Evolutionary conservation across 2,329 filamentous ascomycete species (phyloP).

Genomic region (Xylariomycetidae sp.): DNA sequence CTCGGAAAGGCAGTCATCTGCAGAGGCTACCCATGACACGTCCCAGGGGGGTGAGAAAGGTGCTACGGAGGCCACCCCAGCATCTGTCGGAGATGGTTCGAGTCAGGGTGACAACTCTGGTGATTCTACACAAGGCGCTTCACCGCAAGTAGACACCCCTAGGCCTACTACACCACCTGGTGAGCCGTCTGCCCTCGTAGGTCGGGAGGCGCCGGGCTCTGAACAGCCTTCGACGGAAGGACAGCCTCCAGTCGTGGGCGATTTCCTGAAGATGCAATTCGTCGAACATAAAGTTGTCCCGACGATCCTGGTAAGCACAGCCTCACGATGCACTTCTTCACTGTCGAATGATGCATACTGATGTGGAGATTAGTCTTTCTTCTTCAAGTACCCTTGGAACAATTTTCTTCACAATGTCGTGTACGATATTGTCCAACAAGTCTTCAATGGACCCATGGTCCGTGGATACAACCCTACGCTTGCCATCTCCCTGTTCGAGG

Average conservation of each 20-base stretch:
- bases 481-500: conserved; percentile 88
- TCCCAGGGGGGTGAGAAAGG: no score
- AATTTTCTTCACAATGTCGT: conserved; percentile 99
- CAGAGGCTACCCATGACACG: no score
- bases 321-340: neutral
- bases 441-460: conserved; percentile 98
- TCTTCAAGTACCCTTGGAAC: conserved; percentile 98
- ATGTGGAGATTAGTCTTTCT: conserved; percentile 68
- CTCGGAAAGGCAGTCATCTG: no score
- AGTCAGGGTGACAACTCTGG: no score
- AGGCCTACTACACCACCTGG: no score
- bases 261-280: conserved; percentile 93
- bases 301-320: conserved; percentile 75
- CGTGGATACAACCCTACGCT: conserved; percentile 86
- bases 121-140: no score
- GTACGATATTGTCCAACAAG: conserved; percentile 97
- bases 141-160: no score
- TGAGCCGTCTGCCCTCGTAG: no score
- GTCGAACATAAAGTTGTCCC: conserved; percentile 92
- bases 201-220: no score
- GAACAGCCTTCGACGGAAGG: no score
- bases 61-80: no score
- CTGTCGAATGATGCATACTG: conserved; percentile 1
- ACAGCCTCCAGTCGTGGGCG: conserved; percentile 93
- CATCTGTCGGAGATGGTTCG: no score